phyloP scores from a whole-genome alignment of 2,329 filamentous ascomycete genomes.

The Macrophomina pseudophaseolina region DNA sequence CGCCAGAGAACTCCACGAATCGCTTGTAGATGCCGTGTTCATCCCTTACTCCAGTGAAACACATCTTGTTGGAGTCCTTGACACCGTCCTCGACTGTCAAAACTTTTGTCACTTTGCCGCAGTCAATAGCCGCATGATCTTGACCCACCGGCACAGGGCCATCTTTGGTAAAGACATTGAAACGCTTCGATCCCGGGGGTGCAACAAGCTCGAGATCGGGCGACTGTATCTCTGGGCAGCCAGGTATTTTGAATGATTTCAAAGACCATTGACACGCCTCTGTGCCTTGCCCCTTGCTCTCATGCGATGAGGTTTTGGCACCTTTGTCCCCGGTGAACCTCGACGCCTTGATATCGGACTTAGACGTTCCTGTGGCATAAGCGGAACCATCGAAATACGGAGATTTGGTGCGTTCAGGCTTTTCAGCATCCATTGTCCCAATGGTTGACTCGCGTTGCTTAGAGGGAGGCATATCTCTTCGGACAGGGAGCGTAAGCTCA shows the following conservation, averaged over 20 bases:
- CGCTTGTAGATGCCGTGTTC: neutral
- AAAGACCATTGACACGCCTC: neutral
- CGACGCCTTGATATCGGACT: neutral
- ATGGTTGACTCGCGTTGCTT: slow-evolving; percentile 7
- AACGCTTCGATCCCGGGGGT: neutral
- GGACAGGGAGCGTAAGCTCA: neutral
- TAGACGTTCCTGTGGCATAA: neutral
- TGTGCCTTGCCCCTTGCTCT: neutral
- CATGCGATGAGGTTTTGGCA: neutral
- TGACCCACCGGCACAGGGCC: neutral
- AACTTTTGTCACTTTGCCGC: neutral
- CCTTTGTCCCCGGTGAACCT: neutral
- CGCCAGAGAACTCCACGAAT: neutral
- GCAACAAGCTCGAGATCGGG: neutral
- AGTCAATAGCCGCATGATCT: neutral
- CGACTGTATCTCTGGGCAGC: neutral
- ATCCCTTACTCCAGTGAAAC: neutral
- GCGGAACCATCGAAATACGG: neutral
- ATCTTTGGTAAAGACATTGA: neutral
- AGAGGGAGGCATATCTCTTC: neutral
- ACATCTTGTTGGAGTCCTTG: neutral
- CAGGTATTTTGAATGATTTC: neutral
- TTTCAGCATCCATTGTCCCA: neutral
- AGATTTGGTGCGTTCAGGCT: neutral
- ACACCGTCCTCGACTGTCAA: too few species aligned